Conservation (phyloP, 805 yeast genomes). For the Wickerhamomyces strasburgensis region DNA sequence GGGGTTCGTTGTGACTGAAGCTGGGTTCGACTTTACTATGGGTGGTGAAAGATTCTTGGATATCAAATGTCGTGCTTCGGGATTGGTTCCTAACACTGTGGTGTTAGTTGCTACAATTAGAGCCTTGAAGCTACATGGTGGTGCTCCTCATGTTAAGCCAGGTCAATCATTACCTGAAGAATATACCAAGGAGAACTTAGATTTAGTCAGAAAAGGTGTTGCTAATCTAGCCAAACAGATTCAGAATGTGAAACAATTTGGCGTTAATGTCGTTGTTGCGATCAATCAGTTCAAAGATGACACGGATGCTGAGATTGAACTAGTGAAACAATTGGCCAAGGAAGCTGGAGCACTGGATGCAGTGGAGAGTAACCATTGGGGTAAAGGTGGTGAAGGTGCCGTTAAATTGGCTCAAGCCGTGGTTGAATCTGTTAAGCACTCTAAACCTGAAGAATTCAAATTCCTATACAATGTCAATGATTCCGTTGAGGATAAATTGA, state of each 20-base stretch:
- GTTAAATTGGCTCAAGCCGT: conserved; percentile 68
- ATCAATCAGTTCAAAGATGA: conserved; percentile 76
- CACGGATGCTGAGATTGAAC: conserved; percentile 60
- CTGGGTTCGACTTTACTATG: conserved; percentile 88
- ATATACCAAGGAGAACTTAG: conserved; percentile 67
- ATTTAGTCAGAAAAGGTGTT: conserved; percentile 63
- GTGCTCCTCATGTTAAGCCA: conserved; percentile 84
- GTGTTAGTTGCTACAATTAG: conserved; percentile 81
- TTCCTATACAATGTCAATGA: conserved; percentile 60
- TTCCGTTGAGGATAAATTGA: conserved; percentile 64
- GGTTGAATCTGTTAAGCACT: conserved; percentile 51
- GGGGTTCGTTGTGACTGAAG: conserved; percentile 82
- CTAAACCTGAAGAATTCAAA: conserved; percentile 35
- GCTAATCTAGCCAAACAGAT: conserved; percentile 76
- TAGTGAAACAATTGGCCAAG: conserved; percentile 61
- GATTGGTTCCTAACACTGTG: conserved; percentile 69
- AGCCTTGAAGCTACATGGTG: conserved; percentile 83
- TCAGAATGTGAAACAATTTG: conserved; percentile 63
- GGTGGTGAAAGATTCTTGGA: conserved; percentile 86
- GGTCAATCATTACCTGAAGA: conserved; percentile 75
- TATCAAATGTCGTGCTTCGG: conserved; percentile 80
- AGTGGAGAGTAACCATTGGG: conserved; percentile 82
- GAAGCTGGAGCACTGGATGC: conserved; percentile 80
- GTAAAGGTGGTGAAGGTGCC: conserved; percentile 81
- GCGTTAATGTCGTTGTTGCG: conserved; percentile 78